phyloP scores from a whole-genome alignment of 176 grass and related monocot species.

The Rhynchospora pubera region DNA sequence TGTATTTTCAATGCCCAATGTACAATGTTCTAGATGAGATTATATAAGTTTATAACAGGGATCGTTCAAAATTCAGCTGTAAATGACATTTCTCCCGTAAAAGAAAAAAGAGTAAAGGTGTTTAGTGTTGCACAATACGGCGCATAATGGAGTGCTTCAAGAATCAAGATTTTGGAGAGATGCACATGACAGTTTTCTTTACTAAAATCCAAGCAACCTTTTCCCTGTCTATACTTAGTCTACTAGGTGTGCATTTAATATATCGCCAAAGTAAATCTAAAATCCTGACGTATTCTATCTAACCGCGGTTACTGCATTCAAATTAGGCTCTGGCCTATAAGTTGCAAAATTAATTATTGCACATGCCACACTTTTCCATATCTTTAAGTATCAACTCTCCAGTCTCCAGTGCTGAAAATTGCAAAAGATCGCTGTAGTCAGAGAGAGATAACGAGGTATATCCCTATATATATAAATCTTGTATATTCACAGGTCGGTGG shows the following conservation, averaged over 20 bases:
- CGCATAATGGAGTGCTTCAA: not conserved
- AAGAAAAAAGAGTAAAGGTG: not conserved
- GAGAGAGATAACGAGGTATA: not conserved
- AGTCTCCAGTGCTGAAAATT: not conserved
- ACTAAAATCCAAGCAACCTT: not conserved
- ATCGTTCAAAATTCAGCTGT: no score
- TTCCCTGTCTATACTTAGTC: not conserved
- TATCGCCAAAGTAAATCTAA: not conserved
- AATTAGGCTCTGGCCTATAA: not conserved
- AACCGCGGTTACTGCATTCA: not conserved
- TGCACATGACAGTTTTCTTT: not conserved
- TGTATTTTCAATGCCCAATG: no score
- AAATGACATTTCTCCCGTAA: no score
- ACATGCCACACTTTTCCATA: no score
- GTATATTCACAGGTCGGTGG: not conserved
- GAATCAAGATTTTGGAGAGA: not conserved
- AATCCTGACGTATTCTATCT: not conserved
- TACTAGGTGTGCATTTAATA: not conserved
- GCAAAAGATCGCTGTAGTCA: not conserved
- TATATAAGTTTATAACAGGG: no score
- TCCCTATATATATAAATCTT: not conserved
- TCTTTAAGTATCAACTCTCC: no score
- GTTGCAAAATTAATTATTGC: no score
- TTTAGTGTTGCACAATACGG: not conserved
- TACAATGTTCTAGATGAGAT: no score